Evolutionary conservation across 2,329 filamentous ascomycete species (phyloP).

Genomic region (Lecanoromycetidae sp.): DNA sequence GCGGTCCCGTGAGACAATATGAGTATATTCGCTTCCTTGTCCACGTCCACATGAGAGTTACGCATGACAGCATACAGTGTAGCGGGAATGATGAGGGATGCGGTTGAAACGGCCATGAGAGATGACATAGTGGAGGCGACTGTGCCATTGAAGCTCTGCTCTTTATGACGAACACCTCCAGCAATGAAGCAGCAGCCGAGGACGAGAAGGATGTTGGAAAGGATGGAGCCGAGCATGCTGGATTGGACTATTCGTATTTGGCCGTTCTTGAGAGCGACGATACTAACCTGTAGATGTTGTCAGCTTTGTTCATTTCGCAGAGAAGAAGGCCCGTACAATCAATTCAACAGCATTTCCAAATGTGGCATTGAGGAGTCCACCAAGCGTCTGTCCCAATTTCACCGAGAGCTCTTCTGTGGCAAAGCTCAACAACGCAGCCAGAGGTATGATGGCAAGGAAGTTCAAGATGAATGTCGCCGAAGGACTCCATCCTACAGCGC

Average conservation of each 20-base stretch:
- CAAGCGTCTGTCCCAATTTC: conserved; percentile 60
- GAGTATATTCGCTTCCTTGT: conserved; percentile 45
- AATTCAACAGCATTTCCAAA: conserved; percentile 72
- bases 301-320: background rate
- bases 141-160: conserved; percentile 48
- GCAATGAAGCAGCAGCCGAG: conserved; percentile 70
- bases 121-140: conserved; percentile 47
- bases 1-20: conserved; percentile 63
- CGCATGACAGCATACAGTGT: conserved; percentile 58
- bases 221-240: conserved; percentile 89
- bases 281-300: conserved; percentile 56
- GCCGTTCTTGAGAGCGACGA: conserved; percentile 71
- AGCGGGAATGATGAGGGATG: conserved; percentile 67
- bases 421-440: conserved; percentile 62
- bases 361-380: conserved; percentile 62
- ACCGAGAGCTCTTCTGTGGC: conserved; percentile 65
- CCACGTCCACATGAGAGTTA: conserved; percentile 27
- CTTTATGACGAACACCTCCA: conserved; percentile 56
- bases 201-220: conserved; percentile 86
- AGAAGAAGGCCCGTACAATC: conserved; percentile 43
- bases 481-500: conserved; percentile 49
- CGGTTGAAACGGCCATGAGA: conserved; percentile 62
- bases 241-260: conserved; percentile 96
- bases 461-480: conserved; percentile 63
- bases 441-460: conserved; percentile 67